Percentiles rank a stretch among this genome's conserved stretches.
These are phyloP conservation scores for Taiozyma sp. DNA, from an alignment of 1,139 yeast species.

Conservation along the genomic window DNA sequence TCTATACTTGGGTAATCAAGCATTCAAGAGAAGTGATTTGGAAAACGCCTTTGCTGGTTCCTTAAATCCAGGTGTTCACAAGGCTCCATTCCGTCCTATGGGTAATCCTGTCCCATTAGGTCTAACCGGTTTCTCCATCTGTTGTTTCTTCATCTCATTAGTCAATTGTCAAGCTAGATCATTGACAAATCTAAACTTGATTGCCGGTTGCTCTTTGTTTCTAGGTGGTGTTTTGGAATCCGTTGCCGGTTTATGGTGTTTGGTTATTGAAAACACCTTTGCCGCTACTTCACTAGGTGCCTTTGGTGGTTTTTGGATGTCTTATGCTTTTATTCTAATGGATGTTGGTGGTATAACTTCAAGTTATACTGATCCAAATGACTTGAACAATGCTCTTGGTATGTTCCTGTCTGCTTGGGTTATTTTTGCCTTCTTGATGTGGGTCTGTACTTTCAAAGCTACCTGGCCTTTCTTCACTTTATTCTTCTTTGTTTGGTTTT, in stretches of 20 bases:
- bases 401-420: slow-evolving; percentile 64
- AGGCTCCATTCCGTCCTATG: slow-evolving; percentile 24
- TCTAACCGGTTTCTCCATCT: slow-evolving; percentile 50
- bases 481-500: slow-evolving; percentile 48
- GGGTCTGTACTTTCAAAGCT: slow-evolving; percentile 57
- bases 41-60: slow-evolving; percentile 55
- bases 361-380: slow-evolving; percentile 42
- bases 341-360: slow-evolving; percentile 49
- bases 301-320: slow-evolving; percentile 76
- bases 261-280: slow-evolving; percentile 60
- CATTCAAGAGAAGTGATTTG: slow-evolving; percentile 49
- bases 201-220: slow-evolving; percentile 48
- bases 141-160: slow-evolving; percentile 39
- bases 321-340: slow-evolving; percentile 53
- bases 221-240: slow-evolving; percentile 64
- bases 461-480: slow-evolving; percentile 57
- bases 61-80: slow-evolving; percentile 49
- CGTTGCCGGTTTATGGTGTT: slow-evolving; percentile 63
- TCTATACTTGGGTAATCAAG: slow-evolving; percentile 50
- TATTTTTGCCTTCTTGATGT: slow-evolving; percentile 55
- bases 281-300: slow-evolving; percentile 62
- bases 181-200: slow-evolving; percentile 41
- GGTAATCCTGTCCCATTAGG: slow-evolving; percentile 66
- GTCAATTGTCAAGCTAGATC: slow-evolving; percentile 50
- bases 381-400: slow-evolving; percentile 48